Base-by-base conservation (phyloP, 768 basidiomycete species). In the Suillus occidentalis region DNA sequence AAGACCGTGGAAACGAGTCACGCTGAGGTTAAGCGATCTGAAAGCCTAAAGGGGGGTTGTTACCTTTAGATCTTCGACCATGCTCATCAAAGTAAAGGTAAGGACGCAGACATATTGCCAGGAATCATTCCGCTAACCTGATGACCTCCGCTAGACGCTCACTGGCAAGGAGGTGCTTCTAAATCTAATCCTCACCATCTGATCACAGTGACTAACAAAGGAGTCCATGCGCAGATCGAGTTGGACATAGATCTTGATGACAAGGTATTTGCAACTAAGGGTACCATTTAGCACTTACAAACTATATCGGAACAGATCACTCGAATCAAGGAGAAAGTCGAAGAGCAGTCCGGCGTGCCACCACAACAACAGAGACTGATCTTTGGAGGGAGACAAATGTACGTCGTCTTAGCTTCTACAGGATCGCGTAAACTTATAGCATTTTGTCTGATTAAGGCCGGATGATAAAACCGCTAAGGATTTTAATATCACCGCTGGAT, bases 281-380 rank as follows among this genome's bases (percentile, higher is more conserved):
- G 5, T n/a, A 36, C 5, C 20, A 18, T 43, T 20, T 28, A 25
- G 39, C 12, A 14, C 56, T 65, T 20, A 70, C 53, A 12, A 20
- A 65, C 49, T 58, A 43, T 31, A 47, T 36, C 57, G 25, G 42
- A 60, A 20, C 74, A 99, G 97, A 93, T 97, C 72, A 83, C 87
- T 55, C 87, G 92, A 70, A 95, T 99, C 79, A 99, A 99, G 82
- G 95, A 97, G 84, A 92, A 93, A 77, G 94, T 98, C 10, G 97
- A 99, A 77, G 96, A 98, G 81, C 96, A 98, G 80, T 95, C 95
- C 7, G 97, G 97, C 68, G 97, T 99, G 49, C 97, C 97, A 28
- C 97, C 97, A 66, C 92, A 84, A 50, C 97, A 99, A 77, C 97
- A 99, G 77, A 88, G 97, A 64, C 78, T 99, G 72, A 99, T 99